These are phyloP conservation scores for Dictyostelium capitatum DNA, from an alignment of 78 protist genomes.

Conservation along the genomic window DNA sequence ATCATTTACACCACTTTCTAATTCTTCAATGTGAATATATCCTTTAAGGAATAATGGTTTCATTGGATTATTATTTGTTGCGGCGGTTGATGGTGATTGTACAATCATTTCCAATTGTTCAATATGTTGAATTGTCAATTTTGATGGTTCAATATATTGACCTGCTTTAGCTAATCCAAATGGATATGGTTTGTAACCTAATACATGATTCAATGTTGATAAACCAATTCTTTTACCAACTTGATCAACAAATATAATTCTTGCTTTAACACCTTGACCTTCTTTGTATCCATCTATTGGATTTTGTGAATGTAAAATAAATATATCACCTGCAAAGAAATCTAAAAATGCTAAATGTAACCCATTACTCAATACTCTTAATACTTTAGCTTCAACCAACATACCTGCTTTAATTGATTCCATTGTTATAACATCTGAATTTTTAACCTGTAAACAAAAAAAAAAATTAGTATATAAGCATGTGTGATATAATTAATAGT, in stretches of 20 bases:
- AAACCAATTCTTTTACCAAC: conserved; percentile 44
- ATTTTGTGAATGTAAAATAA: conserved; percentile 22
- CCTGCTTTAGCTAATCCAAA: conserved; percentile 40
- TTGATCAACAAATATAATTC: conserved; percentile 71
- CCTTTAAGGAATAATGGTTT: conserved; percentile 23
- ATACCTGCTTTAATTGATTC: conserved; percentile 81
- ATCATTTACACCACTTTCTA: neutral
- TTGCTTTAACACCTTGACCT: conserved; percentile 50
- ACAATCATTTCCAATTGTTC: conserved; percentile 46
- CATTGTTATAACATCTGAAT: conserved; percentile 32
- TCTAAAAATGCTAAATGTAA: conserved; percentile 42
- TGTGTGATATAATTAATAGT: neutral
- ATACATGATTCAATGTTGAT: conserved; percentile 33
- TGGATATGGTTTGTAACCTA: conserved; percentile 67
- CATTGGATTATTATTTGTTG: neutral
- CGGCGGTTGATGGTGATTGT: neutral
- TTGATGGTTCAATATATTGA: neutral
- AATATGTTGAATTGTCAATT: neutral
- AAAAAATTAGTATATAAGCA: neutral
- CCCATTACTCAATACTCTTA: conserved; percentile 24
- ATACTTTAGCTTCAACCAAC: conserved; percentile 58
- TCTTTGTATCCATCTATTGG: conserved; percentile 14
- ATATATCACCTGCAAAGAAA: conserved; percentile 65
- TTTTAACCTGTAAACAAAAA: neutral
- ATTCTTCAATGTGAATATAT: conserved; percentile 26